Percentiles rank a stretch among this genome's conserved stretches.
Conservation (phyloP, 1,284 basidiomycete genomes). For the Xerocomus subilludens region DNA sequence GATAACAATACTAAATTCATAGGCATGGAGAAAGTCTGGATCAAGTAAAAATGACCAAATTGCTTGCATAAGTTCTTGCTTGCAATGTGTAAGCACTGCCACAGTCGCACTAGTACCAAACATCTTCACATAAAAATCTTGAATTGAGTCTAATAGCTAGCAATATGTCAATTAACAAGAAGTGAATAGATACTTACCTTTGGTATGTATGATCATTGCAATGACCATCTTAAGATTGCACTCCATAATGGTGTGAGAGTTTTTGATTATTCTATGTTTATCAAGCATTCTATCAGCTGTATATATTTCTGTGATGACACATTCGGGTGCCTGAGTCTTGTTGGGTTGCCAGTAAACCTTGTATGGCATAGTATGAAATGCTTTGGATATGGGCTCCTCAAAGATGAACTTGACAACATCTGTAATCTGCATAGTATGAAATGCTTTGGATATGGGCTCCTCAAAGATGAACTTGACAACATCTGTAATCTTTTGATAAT, state of each 20-base stretch:
- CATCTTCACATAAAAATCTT: conserved; percentile 26
- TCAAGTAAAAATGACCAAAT: conserved; percentile 51
- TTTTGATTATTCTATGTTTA: conserved; percentile 45
- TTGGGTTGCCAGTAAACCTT: conserved; percentile 39
- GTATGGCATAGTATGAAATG: conserved; percentile 45
- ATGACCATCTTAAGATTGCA: conserved; percentile 44
- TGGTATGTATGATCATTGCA: conserved; percentile 48
- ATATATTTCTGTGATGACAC: conserved; percentile 52
- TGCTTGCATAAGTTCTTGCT: conserved; percentile 52
- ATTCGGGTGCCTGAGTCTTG: conserved; percentile 25
- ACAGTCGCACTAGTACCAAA: conserved; percentile 35
- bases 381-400: conserved; percentile 20
- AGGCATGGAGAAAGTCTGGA: conserved; percentile 50
- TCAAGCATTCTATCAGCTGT: conserved; percentile 47
- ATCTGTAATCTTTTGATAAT: conserved; percentile 28
- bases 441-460: conserved; percentile 29
- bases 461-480: conserved; percentile 32
- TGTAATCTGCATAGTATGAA: conserved; percentile 39
- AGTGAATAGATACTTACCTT: conserved; percentile 34
- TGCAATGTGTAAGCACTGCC: conserved; percentile 45
- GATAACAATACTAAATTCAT: conserved; percentile 49
- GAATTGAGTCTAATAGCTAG: conserved; percentile 29
- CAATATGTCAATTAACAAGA: neutral
- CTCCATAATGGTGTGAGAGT: conserved; percentile 22
- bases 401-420: conserved; percentile 34